Evolutionary conservation across 441 rosid species (phyloP).

Genomic region (Viola pubescens): DNA sequence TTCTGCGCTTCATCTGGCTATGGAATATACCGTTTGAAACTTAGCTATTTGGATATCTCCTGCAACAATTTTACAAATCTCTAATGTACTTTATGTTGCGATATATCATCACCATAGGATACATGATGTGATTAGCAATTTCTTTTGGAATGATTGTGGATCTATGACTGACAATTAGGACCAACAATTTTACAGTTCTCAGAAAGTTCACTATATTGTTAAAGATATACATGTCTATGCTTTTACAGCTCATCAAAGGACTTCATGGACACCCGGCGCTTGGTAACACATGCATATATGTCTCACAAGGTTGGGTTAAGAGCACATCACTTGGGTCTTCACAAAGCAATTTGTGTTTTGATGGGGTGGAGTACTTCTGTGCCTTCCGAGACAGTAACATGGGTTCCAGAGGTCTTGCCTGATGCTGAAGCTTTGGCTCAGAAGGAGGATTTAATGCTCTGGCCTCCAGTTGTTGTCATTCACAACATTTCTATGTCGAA

Average conservation of each 20-base stretch:
- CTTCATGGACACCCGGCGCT: slow-evolving; percentile 40
- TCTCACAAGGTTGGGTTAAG: slow-evolving; percentile 48
- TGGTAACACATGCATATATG: slow-evolving; percentile 53
- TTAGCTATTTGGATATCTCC: too few species aligned
- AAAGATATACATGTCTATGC: slow-evolving; percentile 13
- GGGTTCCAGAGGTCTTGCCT: slow-evolving; percentile 42
- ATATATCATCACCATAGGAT: too few species aligned
- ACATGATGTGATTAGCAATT: too few species aligned
- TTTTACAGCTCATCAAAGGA: slow-evolving; percentile 51
- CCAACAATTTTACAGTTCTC: not conserved
- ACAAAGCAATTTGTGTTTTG: slow-evolving; percentile 52
- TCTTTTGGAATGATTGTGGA: too few species aligned
- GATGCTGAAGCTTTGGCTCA: slow-evolving; percentile 39
- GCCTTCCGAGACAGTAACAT: slow-evolving; percentile 36
- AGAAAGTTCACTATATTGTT: not conserved
- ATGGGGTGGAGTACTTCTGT: slow-evolving; percentile 51
- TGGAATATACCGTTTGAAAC: too few species aligned
- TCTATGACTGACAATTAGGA: not conserved
- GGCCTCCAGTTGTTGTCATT: slow-evolving; percentile 57
- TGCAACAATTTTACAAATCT: too few species aligned
- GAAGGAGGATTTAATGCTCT: slow-evolving; percentile 59
- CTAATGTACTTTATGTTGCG: too few species aligned
- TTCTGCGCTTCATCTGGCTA: too few species aligned
- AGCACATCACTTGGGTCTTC: slow-evolving; percentile 57
- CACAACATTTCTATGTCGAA: slow-evolving; percentile 46